Percentiles rank a stretch among this genome's conserved stretches.
phyloP scores from a whole-genome alignment of 2,329 filamentous ascomycete genomes.

The Colletotrichum euphorbiae region DNA sequence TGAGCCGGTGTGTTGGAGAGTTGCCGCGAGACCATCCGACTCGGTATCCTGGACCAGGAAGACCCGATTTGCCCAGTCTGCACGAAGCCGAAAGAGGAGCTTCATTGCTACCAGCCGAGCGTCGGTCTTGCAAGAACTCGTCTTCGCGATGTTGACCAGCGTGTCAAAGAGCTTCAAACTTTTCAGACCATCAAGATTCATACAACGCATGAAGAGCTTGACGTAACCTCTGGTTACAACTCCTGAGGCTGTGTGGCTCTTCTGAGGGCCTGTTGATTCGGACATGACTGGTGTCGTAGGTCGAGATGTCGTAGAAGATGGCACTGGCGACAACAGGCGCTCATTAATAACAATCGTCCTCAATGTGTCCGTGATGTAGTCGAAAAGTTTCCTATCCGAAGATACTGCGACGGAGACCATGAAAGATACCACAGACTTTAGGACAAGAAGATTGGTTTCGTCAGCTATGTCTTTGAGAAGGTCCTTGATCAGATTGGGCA shows the following conservation, averaged over 20 bases:
- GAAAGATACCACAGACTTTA: constrained; percentile 74
- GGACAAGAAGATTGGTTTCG: constrained; percentile 73
- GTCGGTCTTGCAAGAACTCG: constrained; percentile 71
- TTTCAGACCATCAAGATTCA: constrained; percentile 75
- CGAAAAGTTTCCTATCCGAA: constrained; percentile 69
- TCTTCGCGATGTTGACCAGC: constrained; percentile 72
- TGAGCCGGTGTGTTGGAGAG: constrained; percentile 74
- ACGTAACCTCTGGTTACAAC: constrained; percentile 79
- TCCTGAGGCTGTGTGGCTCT: constrained; percentile 70
- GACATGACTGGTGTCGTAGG: constrained; percentile 44
- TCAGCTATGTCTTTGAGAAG: constrained; percentile 70
- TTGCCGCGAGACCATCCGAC: constrained; percentile 77
- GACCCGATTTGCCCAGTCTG: constrained; percentile 82
- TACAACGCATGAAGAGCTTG: constrained; percentile 79
- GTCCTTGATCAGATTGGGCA: constrained; percentile 69
- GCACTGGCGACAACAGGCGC: constrained; percentile 56
- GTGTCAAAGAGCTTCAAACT: constrained; percentile 71
- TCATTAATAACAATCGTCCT: constrained; percentile 63
- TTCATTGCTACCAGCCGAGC: constrained; percentile 81
- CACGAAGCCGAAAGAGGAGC: constrained; percentile 83
- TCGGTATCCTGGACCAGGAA: constrained; percentile 79
- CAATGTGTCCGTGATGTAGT: constrained; percentile 66
- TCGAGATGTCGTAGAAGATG: constrained; percentile 45
- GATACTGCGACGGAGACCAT: constrained; percentile 73
- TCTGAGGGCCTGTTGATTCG: constrained; percentile 41